Evolutionary conservation across 495 filamentous ascomycete genomes (phyloP), one percentile per base, ranked within the genome.

Genomic region (Amorphotheca resinae): DNA sequence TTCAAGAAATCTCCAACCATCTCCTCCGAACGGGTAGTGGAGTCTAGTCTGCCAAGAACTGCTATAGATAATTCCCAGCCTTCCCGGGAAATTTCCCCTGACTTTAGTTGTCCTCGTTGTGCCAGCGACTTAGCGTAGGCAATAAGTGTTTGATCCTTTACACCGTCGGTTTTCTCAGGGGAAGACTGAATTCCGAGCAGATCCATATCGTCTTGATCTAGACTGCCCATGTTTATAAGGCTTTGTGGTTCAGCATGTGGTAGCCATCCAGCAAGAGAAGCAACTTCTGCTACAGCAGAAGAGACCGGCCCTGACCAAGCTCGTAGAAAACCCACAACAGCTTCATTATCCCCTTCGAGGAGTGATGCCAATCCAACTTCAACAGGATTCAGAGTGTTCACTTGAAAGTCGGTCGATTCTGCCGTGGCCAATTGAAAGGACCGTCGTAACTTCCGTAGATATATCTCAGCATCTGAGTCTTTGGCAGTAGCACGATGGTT

Each of bases 41-140:
- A 77, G 38, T 86, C 76, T 46, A 95, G 62, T 21, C 88, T 73
- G 28, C 76, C 77, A 22, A 93, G 62, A 11, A 91, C 69, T 33
- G 84, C 73, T 41, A 94, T 72, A 0, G 84, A 79, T 44, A 94
- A 60, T 59, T 95, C 82, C 88, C 88, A 95, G 9, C 87, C 87
- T 41, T 84, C 78, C 11, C 73, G 64, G 33, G 52, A 42, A 8
- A 61, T 56, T 40, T 63, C 60, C 41, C 51, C 46, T 9, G 42
- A 41, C 34, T 30, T 41, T 16, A 73, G 39, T 4, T 63, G 48
- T 14, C 65, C 64, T 37, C 64, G 61, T 30, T 68, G 57, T 20
- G 60, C 61, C 41, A 76, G 50, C n/a, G 69, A 63, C 38, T 70
- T 69, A 1, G 86, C 82, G 62, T 93, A 94, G 30, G 70, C 64